Evolutionary conservation across 129 eudicot species (phyloP), one percentile per base, ranked within the genome.

Genomic region (Pulicaria dysenterica): DNA sequence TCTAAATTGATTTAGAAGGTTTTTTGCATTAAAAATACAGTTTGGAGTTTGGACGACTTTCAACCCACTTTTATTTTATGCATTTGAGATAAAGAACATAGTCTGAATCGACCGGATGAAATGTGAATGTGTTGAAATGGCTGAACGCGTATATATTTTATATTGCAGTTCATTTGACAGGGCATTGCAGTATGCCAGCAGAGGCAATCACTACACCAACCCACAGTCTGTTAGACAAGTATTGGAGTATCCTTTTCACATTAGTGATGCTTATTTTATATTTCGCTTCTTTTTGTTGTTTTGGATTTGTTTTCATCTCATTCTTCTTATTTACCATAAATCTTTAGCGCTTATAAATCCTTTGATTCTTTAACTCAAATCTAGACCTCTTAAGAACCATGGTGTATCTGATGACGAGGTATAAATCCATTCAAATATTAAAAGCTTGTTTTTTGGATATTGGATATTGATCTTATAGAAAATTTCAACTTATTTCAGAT

Each of bases 381-480:
- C 76, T 63, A 92, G 98, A 72, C 62, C 83, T 71, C 92, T 92
- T 47, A 89, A 89, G 83, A 79, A 75, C 8, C 77, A 83, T 24
- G 95, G 91, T 13, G 87, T 85, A 70, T 57, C 92, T 75, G 92
- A 92, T 51, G 80, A 81, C 24, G 96, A 89, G 96, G 98, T 89
- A 81, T 61, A 47, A 62, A 41, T 68, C 74, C 74, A 41, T 68
- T 72, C 74, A 58, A 56, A 61, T 64, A 63, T 69, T n/a, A 19
- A 34, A 45, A 71, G 6, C 8, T 58, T 55, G 50, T 48, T 50
- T 24, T 53, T 46, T 11, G n/a, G 58, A 9, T 54, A 12, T 42
- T 31, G 12, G 37, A 6, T n/a, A 16, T 70, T 9, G 6, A 38
- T 66, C 61, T 59, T 6, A 36, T 7, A 57, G 15, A 9, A 44